phyloP scores from a whole-genome alignment of 768 basidiomycete genomes.

The Xerocomellus amylosporus region DNA sequence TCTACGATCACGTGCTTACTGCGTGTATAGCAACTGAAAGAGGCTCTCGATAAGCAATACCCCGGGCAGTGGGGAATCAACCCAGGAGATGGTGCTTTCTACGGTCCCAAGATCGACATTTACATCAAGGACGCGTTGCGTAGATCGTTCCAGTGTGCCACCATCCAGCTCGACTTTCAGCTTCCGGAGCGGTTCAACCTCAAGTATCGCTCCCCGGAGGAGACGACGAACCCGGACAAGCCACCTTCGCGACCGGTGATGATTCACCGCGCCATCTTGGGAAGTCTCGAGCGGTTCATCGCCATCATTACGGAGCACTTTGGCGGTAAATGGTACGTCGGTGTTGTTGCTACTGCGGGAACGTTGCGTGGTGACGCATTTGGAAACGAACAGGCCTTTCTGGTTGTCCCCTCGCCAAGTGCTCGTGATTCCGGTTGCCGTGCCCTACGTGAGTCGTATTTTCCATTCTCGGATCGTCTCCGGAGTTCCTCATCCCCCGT shows the following conservation, averaged over 20 bases:
- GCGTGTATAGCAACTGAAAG: conserved; percentile 66
- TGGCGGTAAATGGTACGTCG: conserved; percentile 87
- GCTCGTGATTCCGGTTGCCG: conserved; percentile 89
- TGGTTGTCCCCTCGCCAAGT: conserved; percentile 98
- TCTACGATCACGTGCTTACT: conserved; percentile 1
- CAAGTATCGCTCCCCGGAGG: conserved; percentile 78
- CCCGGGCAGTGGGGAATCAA: conserved; percentile 91
- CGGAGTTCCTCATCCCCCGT: conserved; percentile 2
- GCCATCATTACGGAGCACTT: conserved; percentile 97
- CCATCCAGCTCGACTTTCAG: conserved; percentile 99
- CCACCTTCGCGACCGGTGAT: conserved; percentile 83
- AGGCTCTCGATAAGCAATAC: conserved; percentile 80
- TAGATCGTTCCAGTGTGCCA: conserved; percentile 96
- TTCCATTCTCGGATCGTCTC: not conserved
- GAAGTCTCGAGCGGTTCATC: conserved; percentile 92
- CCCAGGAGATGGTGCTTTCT: conserved; percentile 98
- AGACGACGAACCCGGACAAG: conserved; percentile 48
- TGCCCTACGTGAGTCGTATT: conserved; percentile 66
- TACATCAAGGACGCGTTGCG: conserved; percentile 89
- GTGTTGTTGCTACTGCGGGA: not conserved
- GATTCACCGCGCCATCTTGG: conserved; percentile 95
- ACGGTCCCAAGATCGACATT: conserved; percentile 99
- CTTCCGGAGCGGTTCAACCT: conserved; percentile 95
- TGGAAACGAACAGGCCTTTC: conserved; percentile 69
- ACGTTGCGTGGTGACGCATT: not conserved